Base-by-base conservation (phyloP, 805 yeast species). In the Cyberlindnera mycetangii region DNA sequence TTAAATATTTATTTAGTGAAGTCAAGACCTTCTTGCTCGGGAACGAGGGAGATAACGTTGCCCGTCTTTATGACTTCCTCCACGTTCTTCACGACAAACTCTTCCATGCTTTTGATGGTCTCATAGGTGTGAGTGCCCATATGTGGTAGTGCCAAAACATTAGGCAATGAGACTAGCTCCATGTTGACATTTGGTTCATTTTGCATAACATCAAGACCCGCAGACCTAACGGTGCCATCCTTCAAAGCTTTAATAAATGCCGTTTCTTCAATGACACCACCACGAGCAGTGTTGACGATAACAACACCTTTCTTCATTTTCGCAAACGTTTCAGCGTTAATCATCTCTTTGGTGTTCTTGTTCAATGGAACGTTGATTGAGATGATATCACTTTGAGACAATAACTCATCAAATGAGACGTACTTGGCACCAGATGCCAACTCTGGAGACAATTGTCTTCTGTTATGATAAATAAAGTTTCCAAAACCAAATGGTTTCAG, bases 41-140 rank as follows among this genome's bases (percentile, higher is more conserved):
- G 95, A n/a, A 92, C 95, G 34, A 87, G 65, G 0, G 86, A 70
- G 47, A 75, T 62, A 7, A 92, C 87, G 61, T 78, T 81, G 7
- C 95, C 96, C 0, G 81, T 74, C 12, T 67, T 63, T 30, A 88
- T 56, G 37, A 68, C 81, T n/a, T 70, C 63, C 34, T 69, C 66
- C 8, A 87, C 79, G 63, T 92, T 93, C 25, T 74, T 73, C 21
- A 86, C 80, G 25, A 83, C 88, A 61, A 78, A 78, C 54, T 78
- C 80, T 67, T 90, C 97, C 96, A 93, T 87, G 54, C 76, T 75
- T 53, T 71, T 67, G 58, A 85, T 78, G 3, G 96, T 85, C 65
- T 89, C 95, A 41, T 66, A 65, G 5, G 92, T 71, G 60, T 80
- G 81, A 0, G 96, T 87, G 21, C 96, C 97, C 84, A 87, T 81